Conservation (phyloP, 257 asterid genomes). For the Rhazya stricta region DNA sequence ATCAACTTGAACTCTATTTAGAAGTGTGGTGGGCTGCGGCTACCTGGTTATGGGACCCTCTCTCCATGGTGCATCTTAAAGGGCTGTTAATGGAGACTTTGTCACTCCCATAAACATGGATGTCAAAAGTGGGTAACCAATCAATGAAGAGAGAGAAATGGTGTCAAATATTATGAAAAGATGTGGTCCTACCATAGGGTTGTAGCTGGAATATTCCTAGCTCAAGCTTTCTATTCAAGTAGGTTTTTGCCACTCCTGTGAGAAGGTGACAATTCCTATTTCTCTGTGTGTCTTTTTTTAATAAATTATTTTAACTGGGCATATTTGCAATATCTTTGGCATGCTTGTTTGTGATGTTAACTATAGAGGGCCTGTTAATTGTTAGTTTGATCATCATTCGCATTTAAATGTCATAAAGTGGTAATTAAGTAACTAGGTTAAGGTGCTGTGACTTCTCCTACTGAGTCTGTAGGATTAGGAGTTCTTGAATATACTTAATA, state of each 20-base stretch:
- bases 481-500: background rate
- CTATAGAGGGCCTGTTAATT: slow-evolving; percentile 1
- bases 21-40: slow-evolving; percentile 37
- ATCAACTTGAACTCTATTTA: slow-evolving; percentile 33
- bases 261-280: background rate
- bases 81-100: slow-evolving; percentile 47
- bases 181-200: slow-evolving; percentile 37
- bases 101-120: slow-evolving; percentile 61
- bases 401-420: background rate
- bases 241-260: slow-evolving; percentile 16
- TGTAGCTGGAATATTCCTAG: slow-evolving; percentile 24
- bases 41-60: slow-evolving; percentile 34
- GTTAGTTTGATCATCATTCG: background rate
- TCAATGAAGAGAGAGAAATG: slow-evolving; percentile 32
- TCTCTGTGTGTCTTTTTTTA: background rate
- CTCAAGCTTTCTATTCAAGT: slow-evolving; percentile 22
- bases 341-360: slow-evolving; percentile 3
- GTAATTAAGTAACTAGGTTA: background rate
- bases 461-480: background rate
- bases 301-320: background rate
- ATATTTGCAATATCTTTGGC: slow-evolving; percentile 4
- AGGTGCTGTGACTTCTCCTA: too few species aligned
- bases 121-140: slow-evolving; percentile 43
- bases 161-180: slow-evolving; percentile 28
- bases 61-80: slow-evolving; percentile 33